Percentiles rank a stretch among this genome's conserved stretches.
phyloP scores from a whole-genome alignment of 208 protist species.

The Angomonas ambiguus region DNA sequence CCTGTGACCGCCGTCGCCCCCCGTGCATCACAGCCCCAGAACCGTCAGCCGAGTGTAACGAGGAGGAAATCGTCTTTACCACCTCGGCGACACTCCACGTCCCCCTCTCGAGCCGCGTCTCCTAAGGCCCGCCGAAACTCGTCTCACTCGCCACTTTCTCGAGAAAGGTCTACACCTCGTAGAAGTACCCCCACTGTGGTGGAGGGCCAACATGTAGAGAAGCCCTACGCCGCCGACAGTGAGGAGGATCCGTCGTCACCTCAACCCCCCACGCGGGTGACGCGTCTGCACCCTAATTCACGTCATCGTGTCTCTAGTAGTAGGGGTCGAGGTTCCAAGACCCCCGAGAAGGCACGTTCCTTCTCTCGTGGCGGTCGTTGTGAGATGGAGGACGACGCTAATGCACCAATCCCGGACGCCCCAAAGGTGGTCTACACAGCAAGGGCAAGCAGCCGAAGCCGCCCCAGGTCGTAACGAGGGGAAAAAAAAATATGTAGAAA shows the following conservation, averaged over 20 bases:
- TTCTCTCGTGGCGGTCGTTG: neutral
- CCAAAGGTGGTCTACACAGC: constrained; percentile 10
- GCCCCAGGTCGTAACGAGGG: no score
- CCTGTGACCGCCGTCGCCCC: no score
- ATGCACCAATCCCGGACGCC: constrained; percentile 7
- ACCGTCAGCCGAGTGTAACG: no score
- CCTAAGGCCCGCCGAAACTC: no score
- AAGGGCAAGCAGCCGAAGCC: neutral
- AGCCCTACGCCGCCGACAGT: neutral
- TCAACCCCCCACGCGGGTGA: neutral
- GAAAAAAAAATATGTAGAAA: neutral
- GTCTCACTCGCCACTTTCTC: no score
- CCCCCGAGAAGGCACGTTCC: neutral
- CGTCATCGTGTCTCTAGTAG: neutral
- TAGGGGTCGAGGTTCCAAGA: neutral
- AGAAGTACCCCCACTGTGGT: no score
- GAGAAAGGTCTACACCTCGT: no score
- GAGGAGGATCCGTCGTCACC: neutral
- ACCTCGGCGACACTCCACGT: no score
- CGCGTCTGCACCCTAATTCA: neutral
- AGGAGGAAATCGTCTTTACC: no score
- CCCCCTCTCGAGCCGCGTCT: no score
- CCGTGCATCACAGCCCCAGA: no score
- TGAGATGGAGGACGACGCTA: constrained; percentile 10
- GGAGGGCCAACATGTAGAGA: neutral